Conservation (phyloP, 345 rosid species). For the rapeseed (Brassica napus) region Da-Ae NC_063445.1:21979501-21980000, state of each 20-base stretch:
- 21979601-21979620: slow-evolving; percentile 57
- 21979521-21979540: slow-evolving; percentile 11
- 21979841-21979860: too few species aligned
- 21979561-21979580: slow-evolving; percentile 62
- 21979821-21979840: neutral
- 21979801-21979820: slow-evolving; percentile 56
- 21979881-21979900: neutral
- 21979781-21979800: slow-evolving; percentile 54
- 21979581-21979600: slow-evolving; percentile 60
- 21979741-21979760: slow-evolving; percentile 33
- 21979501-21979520: neutral
- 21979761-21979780: slow-evolving; percentile 32
- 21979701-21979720: slow-evolving; percentile 49
- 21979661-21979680: neutral
- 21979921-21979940: slow-evolving; percentile 87
- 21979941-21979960: slow-evolving; percentile 62
- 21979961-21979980: slow-evolving; percentile 79
- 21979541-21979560: slow-evolving; percentile 55
- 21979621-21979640: slow-evolving; percentile 52
- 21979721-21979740: slow-evolving; percentile 47
- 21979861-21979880: neutral
- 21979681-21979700: neutral
- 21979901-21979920: slow-evolving; percentile 63
- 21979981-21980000: slow-evolving; percentile 77
- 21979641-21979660: slow-evolving; percentile 6